phyloP scores from a whole-genome alignment of 768 basidiomycete genomes.

The Mycena metata region DNA sequence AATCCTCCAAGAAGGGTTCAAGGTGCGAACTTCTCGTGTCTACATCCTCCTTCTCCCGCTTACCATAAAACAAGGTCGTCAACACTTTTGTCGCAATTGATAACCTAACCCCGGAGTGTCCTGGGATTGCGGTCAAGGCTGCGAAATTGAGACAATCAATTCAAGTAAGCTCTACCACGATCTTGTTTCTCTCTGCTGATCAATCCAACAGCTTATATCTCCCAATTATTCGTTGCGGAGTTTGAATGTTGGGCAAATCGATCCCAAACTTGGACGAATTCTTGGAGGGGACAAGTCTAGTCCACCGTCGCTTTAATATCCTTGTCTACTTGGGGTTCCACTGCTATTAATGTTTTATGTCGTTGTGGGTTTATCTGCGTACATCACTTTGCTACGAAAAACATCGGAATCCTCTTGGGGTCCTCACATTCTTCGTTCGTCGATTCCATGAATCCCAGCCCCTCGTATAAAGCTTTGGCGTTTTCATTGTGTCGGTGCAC shows the following conservation, averaged over 20 bases:
- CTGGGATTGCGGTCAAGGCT: neutral
- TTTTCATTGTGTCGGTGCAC: constrained; percentile 39
- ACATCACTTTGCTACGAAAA: constrained; percentile 22
- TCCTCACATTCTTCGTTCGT: constrained; percentile 22
- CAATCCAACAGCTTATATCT: constrained; percentile 27
- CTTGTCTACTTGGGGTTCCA: neutral
- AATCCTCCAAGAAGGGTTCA: constrained; percentile 35
- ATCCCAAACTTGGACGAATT: constrained; percentile 37
- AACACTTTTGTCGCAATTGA: constrained; percentile 34
- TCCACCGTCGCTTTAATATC: constrained; percentile 3
- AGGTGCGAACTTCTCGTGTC: neutral
- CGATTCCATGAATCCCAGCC: constrained; percentile 38
- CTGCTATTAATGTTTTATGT: neutral
- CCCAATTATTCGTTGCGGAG: constrained; percentile 31
- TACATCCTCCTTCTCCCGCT: neutral
- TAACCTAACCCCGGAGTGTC: constrained; percentile 26
- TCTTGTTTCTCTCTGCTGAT: neutral
- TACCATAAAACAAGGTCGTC: constrained; percentile 2
- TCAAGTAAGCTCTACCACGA: constrained; percentile 12
- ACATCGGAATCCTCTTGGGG: constrained; percentile 28
- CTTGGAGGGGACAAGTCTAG: constrained; percentile 26
- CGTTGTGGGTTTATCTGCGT: neutral
- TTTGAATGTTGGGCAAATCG: constrained; percentile 25
- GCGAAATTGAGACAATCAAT: constrained; percentile 22
- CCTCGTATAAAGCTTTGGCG: constrained; percentile 40